phyloP scores from a whole-genome alignment of 2,329 filamentous ascomycete genomes.

The Nothopassalora personata region DNA sequence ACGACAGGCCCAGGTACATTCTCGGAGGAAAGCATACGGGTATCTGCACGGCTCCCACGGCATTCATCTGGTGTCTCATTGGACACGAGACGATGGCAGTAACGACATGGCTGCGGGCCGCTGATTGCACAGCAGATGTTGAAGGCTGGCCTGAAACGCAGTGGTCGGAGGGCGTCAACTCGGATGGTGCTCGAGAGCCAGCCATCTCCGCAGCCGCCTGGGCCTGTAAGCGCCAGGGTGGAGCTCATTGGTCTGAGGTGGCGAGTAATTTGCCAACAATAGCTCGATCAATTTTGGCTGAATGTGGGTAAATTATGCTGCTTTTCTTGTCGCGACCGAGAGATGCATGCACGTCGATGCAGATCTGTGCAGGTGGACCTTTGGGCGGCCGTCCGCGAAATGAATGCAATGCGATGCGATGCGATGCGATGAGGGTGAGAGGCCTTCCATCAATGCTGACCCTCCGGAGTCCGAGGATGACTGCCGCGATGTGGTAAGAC shows the following conservation, averaged over 20 bases:
- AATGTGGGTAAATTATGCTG: conserved; percentile 5
- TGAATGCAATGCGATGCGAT: background rate
- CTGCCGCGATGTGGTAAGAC: background rate
- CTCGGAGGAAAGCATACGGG: background rate
- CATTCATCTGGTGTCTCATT: background rate
- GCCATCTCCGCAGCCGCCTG: conserved; percentile 2
- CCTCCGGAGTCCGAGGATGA: background rate
- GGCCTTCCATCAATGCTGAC: background rate
- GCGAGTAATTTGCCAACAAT: conserved; percentile 17
- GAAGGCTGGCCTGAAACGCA: conserved; percentile 12
- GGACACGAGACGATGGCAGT: background rate
- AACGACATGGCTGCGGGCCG: conserved; percentile 13
- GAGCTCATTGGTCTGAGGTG: conserved; percentile 10
- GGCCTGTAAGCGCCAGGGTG: conserved; percentile 15
- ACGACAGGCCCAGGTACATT: background rate
- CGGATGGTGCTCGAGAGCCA: conserved; percentile 9
- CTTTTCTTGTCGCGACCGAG: conserved; percentile 1
- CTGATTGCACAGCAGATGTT: conserved; percentile 5
- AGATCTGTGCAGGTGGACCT: background rate
- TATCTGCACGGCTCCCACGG: conserved; percentile 1
- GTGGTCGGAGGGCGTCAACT: conserved; percentile 8
- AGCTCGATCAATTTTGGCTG: conserved; percentile 6
- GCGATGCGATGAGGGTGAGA: background rate
- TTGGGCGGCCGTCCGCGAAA: background rate
- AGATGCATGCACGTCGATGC: background rate